Evolutionary conservation across 2,329 filamentous ascomycete species (phyloP).

Genomic region (Penicillium sp.): DNA sequence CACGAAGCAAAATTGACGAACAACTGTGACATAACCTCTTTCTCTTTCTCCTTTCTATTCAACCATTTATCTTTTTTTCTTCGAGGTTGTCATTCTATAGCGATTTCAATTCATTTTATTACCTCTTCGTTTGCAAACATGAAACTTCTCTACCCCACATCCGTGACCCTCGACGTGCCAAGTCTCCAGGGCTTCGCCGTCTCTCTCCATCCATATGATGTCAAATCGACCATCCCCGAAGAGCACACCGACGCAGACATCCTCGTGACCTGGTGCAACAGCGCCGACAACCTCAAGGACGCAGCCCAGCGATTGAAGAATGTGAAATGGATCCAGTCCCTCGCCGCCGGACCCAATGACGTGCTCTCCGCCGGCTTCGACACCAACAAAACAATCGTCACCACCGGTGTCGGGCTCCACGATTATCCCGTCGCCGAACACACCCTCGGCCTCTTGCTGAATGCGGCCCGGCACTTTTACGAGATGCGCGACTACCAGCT

Average conservation of each 20-base stretch:
- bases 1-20: not conserved
- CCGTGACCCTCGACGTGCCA: conserved; percentile 51
- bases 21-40: not conserved
- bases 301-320: conserved; percentile 51
- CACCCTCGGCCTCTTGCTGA: conserved; percentile 46
- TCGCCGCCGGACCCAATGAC: conserved; percentile 61
- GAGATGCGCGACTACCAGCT: conserved; percentile 54
- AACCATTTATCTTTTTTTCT: not conserved
- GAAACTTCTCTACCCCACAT: conserved; percentile 64
- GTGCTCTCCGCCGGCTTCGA: conserved; percentile 58
- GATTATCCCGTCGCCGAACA: conserved; percentile 62
- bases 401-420: conserved; percentile 59
- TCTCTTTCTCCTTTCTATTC: not conserved
- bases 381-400: conserved; percentile 45
- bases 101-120: conserved; percentile 8
- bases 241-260: conserved; percentile 55
- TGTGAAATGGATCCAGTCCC: conserved; percentile 60
- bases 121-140: conserved; percentile 12
- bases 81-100: not conserved
- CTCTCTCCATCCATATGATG: conserved; percentile 55
- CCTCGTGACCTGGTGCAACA: conserved; percentile 59
- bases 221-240: conserved; percentile 51
- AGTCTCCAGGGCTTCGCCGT: conserved; percentile 55
- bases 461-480: conserved; percentile 50
- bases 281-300: conserved; percentile 52